Percentiles rank a stretch among this genome's conserved stretches.
Conservation (phyloP, 768 basidiomycete genomes). For the Ephemerocybe angulata region DNA sequence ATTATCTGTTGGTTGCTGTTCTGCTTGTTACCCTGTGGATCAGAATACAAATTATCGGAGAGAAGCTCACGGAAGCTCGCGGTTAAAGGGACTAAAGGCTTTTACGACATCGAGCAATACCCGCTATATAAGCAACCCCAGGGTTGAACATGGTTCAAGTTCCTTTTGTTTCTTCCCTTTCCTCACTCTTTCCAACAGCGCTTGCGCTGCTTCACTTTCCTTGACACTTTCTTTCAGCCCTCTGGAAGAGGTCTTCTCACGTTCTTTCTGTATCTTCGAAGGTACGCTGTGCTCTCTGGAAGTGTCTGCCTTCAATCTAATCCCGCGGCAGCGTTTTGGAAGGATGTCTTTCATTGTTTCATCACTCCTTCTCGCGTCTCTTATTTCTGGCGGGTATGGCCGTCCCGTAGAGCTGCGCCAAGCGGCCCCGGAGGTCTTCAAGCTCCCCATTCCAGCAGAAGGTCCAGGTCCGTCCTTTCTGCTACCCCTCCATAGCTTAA, state of each 20-base stretch:
- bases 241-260: conserved; percentile 14
- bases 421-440: conserved; percentile 1
- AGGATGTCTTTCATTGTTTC: background rate
- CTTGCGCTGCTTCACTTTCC: conserved; percentile 4
- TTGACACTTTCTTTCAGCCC: conserved; percentile 2
- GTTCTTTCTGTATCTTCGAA: background rate
- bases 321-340: background rate
- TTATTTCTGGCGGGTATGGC: background rate
- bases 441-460: conserved; percentile 3
- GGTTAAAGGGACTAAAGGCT: background rate
- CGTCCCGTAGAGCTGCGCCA: background rate
- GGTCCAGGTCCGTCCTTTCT: conserved; percentile 2
- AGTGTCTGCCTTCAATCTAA: background rate
- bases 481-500: background rate
- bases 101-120: background rate
- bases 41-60: background rate
- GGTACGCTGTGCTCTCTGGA: background rate
- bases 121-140: background rate
- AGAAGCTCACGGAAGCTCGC: background rate
- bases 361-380: background rate
- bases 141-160: background rate
- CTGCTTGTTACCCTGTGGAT: background rate
- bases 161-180: background rate
- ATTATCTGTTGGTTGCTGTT: background rate
- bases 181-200: background rate